Base-by-base conservation (phyloP, 1,284 basidiomycete species). In the Megacollybia platyphylla region DNA sequence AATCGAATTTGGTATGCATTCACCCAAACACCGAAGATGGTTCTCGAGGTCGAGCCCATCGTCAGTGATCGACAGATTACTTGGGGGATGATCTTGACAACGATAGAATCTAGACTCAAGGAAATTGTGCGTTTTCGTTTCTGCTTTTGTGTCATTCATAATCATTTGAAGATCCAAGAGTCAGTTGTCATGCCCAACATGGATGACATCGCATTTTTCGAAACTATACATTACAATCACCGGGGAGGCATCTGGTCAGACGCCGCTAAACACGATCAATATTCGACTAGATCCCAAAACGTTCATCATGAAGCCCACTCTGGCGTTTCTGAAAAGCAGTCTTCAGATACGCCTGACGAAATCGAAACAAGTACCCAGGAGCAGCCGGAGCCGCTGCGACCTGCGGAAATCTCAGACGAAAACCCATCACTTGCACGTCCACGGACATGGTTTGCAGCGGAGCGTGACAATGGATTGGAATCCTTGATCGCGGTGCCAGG, bases 1-100 rank as follows among this genome's bases (percentile, higher is more conserved):
- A 94, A 87, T 57, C 84, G 94, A 28, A 73, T 98, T 44, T 98
- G 94, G 96, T 98, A 93, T 61, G 92, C 89, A 1, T 98, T 98
- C 58, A 96, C 92, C n/a, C 71, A 84, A 48, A 76, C 80, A 61
- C 94, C 96, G 0, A 79, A 79, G 56, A 86, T 97, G 74, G 84
- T 88, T 20, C 63, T 97, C 51, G 76, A 82, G 49, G 84, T 97
- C 43, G 86, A 93, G 58, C 93, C 94, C 1, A 83, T 97, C 45
- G 90, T 97, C 52, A 90, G 87, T 59, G 88, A 91, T 54, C 73
- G 85, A 9, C 87, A 92, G 59, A 86, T 94, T 49, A 91, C 89
- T 17, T 94, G 90, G 90, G 72, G 80, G 39, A 85, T 96, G 80
- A 86, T 97, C 40, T 66, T 91, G 35, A 79, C 83, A 47, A 86